These are phyloP conservation scores for Fusarium sp. DNA, from an alignment of 2,329 filamentous ascomycete genomes.

Conservation along the genomic window DNA sequence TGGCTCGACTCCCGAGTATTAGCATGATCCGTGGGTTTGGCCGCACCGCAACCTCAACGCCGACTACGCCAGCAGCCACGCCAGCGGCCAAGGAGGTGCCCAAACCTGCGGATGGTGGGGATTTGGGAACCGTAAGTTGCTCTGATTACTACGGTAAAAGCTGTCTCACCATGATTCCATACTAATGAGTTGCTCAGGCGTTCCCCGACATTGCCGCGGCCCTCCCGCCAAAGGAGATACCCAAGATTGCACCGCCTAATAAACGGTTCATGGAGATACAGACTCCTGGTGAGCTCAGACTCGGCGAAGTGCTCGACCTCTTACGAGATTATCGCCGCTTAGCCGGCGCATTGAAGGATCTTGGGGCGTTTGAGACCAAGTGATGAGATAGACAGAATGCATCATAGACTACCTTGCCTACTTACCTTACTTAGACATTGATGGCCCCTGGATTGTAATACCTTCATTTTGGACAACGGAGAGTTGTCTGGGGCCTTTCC, in stretches of 20 bases:
- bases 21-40: conserved; percentile 82
- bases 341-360: conserved; percentile 72
- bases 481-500: background rate
- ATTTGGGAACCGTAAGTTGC: conserved; percentile 66
- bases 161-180: background rate
- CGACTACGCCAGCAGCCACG: conserved; percentile 48
- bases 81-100: conserved; percentile 55
- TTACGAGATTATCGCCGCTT: conserved; percentile 81
- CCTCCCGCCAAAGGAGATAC: conserved; percentile 65
- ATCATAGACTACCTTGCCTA: conserved; percentile 4
- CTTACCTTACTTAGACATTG: conserved; percentile 18
- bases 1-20: conserved; percentile 81
- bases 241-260: conserved; percentile 74
- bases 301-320: conserved; percentile 80
- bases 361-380: conserved; percentile 68
- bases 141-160: background rate
- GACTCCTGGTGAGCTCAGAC: conserved; percentile 75
- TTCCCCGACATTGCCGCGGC: conserved; percentile 70
- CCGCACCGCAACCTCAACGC: conserved; percentile 58
- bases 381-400: conserved; percentile 22
- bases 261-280: conserved; percentile 79
- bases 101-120: conserved; percentile 62
- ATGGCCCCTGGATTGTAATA: conserved; percentile 15
- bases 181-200: conserved; percentile 55
- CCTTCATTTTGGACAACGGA: background rate